phyloP scores from a whole-genome alignment of 2,329 filamentous ascomycete genomes.

The Stemphylium vesicarium region DNA sequence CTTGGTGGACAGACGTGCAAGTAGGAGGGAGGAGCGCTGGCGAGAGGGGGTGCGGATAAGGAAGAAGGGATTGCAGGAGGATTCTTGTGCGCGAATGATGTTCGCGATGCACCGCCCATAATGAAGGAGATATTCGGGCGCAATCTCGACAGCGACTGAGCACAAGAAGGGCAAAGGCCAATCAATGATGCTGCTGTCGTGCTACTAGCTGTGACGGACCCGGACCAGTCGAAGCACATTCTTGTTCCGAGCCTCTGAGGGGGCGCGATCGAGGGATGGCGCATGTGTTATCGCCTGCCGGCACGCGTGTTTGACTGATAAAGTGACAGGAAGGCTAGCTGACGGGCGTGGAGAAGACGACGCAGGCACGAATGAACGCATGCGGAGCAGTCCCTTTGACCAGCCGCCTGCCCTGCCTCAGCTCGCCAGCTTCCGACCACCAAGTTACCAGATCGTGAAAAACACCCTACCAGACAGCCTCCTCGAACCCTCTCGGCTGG shows the following conservation, averaged over 20 bases:
- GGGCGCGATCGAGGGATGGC: slow-evolving; percentile 1
- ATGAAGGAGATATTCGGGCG: neutral
- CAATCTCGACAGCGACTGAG: slow-evolving; percentile 5
- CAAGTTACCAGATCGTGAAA: too few species aligned
- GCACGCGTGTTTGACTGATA: neutral
- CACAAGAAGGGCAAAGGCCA: slow-evolving; percentile 7
- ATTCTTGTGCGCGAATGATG: neutral
- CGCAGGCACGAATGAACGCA: neutral
- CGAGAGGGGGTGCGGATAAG: neutral
- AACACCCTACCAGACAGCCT: too few species aligned
- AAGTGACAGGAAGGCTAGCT: neutral
- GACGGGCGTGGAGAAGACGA: neutral
- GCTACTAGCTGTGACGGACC: slow-evolving; percentile 1
- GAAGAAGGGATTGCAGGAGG: neutral
- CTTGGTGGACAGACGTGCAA: neutral
- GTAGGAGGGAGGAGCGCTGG: neutral
- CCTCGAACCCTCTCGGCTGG: neutral
- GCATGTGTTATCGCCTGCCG: slow-evolving; percentile 6
- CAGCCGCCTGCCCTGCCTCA: too few species aligned
- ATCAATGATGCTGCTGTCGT: slow-evolving; percentile 10
- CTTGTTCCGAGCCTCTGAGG: slow-evolving; percentile 2
- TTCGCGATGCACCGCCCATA: neutral
- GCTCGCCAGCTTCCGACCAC: too few species aligned
- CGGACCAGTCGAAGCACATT: slow-evolving; percentile 2
- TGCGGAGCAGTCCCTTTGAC: neutral